Base-by-base conservation (phyloP, 1,284 basidiomycete genomes). In the Schizopora paradoxa region DNA sequence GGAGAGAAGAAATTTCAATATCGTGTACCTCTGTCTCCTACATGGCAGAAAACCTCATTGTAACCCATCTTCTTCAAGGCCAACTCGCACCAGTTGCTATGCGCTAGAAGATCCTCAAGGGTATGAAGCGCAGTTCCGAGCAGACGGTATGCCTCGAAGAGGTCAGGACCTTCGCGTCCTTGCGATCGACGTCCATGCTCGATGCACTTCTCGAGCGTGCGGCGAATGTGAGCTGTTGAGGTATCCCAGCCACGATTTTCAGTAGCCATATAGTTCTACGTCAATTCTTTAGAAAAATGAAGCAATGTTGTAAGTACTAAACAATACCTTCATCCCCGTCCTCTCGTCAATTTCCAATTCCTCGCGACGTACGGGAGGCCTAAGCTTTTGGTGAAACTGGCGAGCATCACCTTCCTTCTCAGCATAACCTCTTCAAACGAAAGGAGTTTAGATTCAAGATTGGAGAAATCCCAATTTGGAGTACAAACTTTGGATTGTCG, bases 261-360 rank as follows among this genome's bases (percentile, higher is more conserved):
- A 2, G 74, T 73, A 5, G 77, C 77, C 62, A 79, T 76, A 57
- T 80, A 79, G 48, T 74, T 77, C 70, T 71, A 40, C 4, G 31
- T 23, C 26, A 34, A 6, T 6, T 36, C 27, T 10, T 36, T 43
- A n/a, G 27, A 35, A 22, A 32, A 35, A 63, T 57, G 66, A 66
- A 41, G 28, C 14, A 13, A 16, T 23, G 6, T 25, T 13, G 23
- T 19, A 27, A 19, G 40, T 32, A 41, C 27, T n/a, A 25, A 35
- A 27, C 33, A 34, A 10, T 53, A 77, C 86, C 74, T 91, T 91
- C 88, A 92, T 91, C 18, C 89, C 89, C 2, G 79, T 89, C n/a
- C 72, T 67, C 25, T 75, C 70, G 58, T 93, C 89, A 45, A 92
- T 80, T 58, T 91, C 82, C 22, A 92, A 75, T 61, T 93, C 90